A percentile compares a stretch with the other conserved stretches of the same genome.
Evolutionary conservation across 768 basidiomycete species (phyloP).

Genomic region (Suillus spraguei): DNA sequence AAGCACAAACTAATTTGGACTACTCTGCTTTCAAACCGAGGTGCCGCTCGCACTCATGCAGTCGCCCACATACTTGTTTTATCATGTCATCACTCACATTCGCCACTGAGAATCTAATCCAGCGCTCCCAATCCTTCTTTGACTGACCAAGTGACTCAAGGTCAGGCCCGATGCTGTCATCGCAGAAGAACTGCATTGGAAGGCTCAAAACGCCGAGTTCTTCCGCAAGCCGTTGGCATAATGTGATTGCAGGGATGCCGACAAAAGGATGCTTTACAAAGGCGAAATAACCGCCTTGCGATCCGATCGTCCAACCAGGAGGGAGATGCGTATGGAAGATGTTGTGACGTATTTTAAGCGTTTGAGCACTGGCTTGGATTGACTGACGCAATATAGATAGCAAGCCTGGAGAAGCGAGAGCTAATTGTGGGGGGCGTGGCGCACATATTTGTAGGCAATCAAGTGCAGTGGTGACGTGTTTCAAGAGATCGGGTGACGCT

Average conservation of each 20-base stretch:
- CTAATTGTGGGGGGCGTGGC: constrained; percentile 71
- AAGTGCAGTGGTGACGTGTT: constrained; percentile 55
- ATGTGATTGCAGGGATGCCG: constrained; percentile 46
- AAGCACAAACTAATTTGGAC: not conserved
- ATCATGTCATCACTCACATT: constrained; percentile 73
- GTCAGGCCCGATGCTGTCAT: constrained; percentile 18
- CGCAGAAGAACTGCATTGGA: constrained; percentile 65
- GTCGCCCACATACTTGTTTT: constrained; percentile 50
- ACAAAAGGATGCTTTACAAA: constrained; percentile 72
- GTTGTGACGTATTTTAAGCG: constrained; percentile 52
- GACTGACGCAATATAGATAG: constrained; percentile 54
- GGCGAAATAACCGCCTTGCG: constrained; percentile 76
- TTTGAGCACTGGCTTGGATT: constrained; percentile 50
- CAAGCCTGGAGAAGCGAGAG: constrained; percentile 53
- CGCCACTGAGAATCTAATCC: constrained; percentile 81
- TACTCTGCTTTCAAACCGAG: constrained; percentile 38
- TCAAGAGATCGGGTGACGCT: constrained; percentile 56
- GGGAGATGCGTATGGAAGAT: constrained; percentile 57
- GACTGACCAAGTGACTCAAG: constrained; percentile 24
- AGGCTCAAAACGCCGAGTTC: constrained; percentile 67
- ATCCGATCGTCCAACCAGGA: constrained; percentile 58
- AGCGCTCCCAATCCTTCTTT: constrained; percentile 50
- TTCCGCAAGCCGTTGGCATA: constrained; percentile 60
- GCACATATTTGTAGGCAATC: constrained; percentile 85
- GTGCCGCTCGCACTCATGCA: constrained; percentile 39